These are phyloP conservation scores for Pulicaria dysenterica DNA, from an alignment of 129 eudicot species.

Conservation along the genomic window DNA sequence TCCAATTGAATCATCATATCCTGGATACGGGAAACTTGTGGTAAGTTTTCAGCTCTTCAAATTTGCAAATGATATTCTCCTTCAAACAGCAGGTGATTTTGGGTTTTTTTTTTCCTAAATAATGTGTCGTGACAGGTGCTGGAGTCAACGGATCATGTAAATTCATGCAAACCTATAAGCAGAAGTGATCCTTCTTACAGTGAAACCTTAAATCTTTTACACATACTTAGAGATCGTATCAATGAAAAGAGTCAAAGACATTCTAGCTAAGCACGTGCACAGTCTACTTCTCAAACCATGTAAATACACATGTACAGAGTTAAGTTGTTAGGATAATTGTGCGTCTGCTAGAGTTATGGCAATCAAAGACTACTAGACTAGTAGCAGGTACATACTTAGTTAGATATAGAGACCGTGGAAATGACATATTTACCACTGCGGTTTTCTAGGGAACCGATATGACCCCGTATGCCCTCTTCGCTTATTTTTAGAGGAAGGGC, in stretches of 20 bases:
- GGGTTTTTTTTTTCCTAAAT: background rate
- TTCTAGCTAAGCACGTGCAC: slow-evolving; percentile 13
- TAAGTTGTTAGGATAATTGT: slow-evolving; percentile 16
- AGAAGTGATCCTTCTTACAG: slow-evolving; percentile 84
- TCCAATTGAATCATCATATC: slow-evolving; percentile 94
- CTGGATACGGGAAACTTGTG: slow-evolving; percentile 93
- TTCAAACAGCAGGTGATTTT: background rate
- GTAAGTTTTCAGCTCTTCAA: slow-evolving; percentile 46
- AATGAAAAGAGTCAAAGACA: slow-evolving; percentile 31
- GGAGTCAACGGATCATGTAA: slow-evolving; percentile 95
- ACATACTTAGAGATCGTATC: slow-evolving; percentile 59
- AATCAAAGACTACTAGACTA: slow-evolving; percentile 19
- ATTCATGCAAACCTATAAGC: slow-evolving; percentile 89
- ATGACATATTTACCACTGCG: slow-evolving; percentile 26
- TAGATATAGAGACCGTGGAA: slow-evolving; percentile 18
- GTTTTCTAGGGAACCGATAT: background rate
- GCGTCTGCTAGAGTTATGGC: slow-evolving; percentile 13
- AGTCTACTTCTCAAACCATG: slow-evolving; percentile 12
- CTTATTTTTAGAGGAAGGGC: slow-evolving; percentile 24
- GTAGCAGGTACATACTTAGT: slow-evolving; percentile 18
- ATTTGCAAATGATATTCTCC: background rate
- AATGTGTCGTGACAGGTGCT: slow-evolving; percentile 57
- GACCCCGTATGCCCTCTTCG: slow-evolving; percentile 20
- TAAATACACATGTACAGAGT: slow-evolving; percentile 32
- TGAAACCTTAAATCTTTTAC: slow-evolving; percentile 70